Percentiles rank a stretch among this genome's conserved stretches.
Evolutionary conservation across 768 basidiomycete genomes (phyloP).

Genomic region (Cystofilobasidium ferigula): DNA sequence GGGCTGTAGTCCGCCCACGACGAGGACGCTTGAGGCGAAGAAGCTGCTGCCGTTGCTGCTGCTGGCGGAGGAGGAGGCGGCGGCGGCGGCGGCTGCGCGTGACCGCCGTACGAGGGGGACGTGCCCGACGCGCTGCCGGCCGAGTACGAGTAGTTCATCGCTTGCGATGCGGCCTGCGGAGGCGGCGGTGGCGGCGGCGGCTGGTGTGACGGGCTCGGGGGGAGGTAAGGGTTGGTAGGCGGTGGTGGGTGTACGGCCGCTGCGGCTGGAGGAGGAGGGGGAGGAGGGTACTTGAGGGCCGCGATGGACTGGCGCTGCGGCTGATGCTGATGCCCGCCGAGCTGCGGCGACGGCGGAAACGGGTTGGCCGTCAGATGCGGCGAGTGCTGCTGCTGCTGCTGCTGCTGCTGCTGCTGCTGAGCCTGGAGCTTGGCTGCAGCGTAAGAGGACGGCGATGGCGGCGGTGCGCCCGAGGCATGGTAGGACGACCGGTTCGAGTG

Average conservation of each 20-base stretch:
- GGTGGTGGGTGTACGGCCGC: not conserved
- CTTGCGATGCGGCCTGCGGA: not conserved
- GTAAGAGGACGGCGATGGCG: not conserved
- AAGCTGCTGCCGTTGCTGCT: too few species aligned
- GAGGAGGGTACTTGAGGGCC: not conserved
- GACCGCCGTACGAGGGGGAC: not conserved
- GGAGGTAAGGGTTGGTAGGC: slow-evolving; percentile 9
- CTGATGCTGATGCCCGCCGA: not conserved
- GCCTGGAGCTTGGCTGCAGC: not conserved
- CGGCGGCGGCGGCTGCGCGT: not conserved
- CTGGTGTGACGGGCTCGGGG: slow-evolving; percentile 3
- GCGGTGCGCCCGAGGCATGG: not conserved
- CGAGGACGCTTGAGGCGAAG: not conserved
- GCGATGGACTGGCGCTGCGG: not conserved
- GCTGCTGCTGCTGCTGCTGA: not conserved
- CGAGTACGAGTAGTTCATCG: slow-evolving; percentile 1
- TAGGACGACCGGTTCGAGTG: not conserved
- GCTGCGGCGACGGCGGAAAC: not conserved
- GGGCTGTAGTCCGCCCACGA: slow-evolving; percentile 21
- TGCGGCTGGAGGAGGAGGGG: not conserved
- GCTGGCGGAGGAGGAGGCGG: too few species aligned
- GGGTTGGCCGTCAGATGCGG: not conserved
- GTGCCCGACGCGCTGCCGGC: not conserved
- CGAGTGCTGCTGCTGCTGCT: too few species aligned
- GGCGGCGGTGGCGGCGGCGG: not conserved